phyloP scores from a whole-genome alignment of 176 grass and related monocot genomes.

The Musa itinerans region DNA sequence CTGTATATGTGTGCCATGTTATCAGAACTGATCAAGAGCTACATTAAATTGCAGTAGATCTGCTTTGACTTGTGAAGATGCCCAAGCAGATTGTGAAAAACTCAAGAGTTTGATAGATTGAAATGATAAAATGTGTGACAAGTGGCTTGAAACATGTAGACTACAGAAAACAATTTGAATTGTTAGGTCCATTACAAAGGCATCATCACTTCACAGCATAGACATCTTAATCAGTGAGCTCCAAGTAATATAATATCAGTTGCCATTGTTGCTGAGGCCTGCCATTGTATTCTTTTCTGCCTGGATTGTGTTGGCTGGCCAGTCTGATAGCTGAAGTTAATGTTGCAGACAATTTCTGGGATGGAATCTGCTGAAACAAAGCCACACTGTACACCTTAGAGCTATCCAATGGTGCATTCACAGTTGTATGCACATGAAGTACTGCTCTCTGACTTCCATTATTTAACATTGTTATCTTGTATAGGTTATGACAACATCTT shows the following conservation, averaged over 20 bases:
- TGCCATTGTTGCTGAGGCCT: neutral
- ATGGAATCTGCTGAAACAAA: neutral
- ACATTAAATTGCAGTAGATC: no score
- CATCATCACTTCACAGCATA: no score
- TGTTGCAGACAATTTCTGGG: neutral
- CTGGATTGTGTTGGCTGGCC: neutral
- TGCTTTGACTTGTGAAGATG: no score
- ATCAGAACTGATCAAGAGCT: no score
- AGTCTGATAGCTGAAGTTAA: neutral
- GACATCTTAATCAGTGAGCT: slow-evolving; percentile 3
- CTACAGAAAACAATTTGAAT: no score
- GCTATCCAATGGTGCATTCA: neutral
- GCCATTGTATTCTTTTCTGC: neutral
- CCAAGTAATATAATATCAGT: neutral
- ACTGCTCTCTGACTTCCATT: no score
- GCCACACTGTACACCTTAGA: neutral
- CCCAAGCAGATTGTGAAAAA: no score
- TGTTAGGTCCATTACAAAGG: neutral
- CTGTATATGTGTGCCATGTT: no score
- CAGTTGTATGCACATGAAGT: neutral
- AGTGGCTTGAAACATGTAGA: no score
- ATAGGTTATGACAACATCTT: neutral
- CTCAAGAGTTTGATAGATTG: no score
- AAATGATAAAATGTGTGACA: no score
- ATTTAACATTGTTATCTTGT: no score